Evolutionary conservation across 2,329 filamentous ascomycete genomes (phyloP).

Genomic region (Microcera coccophila): DNA sequence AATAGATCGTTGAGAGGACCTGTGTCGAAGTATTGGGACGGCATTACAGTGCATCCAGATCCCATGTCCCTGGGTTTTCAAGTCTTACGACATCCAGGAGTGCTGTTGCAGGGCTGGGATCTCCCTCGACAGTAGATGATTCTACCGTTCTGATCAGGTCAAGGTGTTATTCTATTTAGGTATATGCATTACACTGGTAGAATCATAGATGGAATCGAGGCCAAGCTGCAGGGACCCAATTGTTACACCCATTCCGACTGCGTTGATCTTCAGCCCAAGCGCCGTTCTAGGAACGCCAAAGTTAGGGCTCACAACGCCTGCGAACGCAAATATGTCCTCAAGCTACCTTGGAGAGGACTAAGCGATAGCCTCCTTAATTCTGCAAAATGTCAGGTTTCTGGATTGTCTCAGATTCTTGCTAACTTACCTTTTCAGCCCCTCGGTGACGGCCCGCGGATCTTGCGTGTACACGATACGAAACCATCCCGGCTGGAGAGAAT

Average conservation of each 20-base stretch:
- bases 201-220: too few species aligned
- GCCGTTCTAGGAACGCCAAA: too few species aligned
- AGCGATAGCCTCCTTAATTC: constrained; percentile 9
- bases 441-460: constrained; percentile 30
- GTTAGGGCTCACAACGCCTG: too few species aligned
- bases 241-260: too few species aligned
- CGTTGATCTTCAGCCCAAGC: too few species aligned
- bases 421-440: constrained; percentile 36
- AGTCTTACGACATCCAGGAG: background rate
- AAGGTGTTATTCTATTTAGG: too few species aligned
- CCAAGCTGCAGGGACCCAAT: too few species aligned
- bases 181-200: too few species aligned
- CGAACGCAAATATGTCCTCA: too few species aligned
- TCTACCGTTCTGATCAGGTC: too few species aligned
- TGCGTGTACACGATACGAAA: constrained; percentile 52
- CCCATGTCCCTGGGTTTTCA: constrained; percentile 3
- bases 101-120: background rate
- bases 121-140: background rate
- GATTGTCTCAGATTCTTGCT: constrained; percentile 7
- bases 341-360: too few species aligned
- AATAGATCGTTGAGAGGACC: background rate
- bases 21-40: background rate
- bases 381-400: too few species aligned
- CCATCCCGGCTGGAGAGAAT: constrained; percentile 46
- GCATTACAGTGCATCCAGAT: constrained; percentile 1